Conservation (phyloP, 805 yeast species). For the Candida taoyuanica region DNA sequence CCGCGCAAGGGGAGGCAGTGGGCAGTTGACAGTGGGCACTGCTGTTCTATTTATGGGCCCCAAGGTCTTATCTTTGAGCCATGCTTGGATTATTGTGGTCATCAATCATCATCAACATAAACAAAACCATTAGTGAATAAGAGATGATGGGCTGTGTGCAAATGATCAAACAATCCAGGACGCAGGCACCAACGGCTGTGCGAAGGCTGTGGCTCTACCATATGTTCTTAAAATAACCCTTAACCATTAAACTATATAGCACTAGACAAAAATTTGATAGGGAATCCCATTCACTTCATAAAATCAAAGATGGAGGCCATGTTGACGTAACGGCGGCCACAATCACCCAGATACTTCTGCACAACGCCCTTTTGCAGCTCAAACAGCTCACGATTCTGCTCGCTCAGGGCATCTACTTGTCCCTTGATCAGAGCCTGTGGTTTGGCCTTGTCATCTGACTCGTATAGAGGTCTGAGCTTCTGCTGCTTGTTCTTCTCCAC, state of each 20-base stretch:
- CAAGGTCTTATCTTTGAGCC: neutral
- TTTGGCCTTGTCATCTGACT: conserved; percentile 30
- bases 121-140: neutral
- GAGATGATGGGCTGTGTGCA: neutral
- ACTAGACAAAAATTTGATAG: neutral
- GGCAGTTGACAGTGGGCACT: neutral
- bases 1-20: no score
- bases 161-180: no score
- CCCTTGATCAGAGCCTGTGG: conserved; percentile 37
- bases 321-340: conserved; percentile 87
- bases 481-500: conserved; percentile 66
- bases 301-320: conserved; percentile 75
- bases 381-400: conserved; percentile 68
- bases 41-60: neutral
- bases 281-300: conserved; percentile 27
- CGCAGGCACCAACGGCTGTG: no score
- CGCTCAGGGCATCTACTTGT: conserved; percentile 68
- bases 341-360: conserved; percentile 66
- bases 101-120: no score
- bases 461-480: conserved; percentile 49
- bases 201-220: no score
- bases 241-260: neutral
- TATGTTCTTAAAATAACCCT: neutral
- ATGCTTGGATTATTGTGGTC: no score
- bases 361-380: conserved; percentile 52